Percentiles rank a stretch among this genome's conserved stretches.
Conservation (phyloP, 352 stramenopile genomes). For the Blastocystis sp. region DNA sequence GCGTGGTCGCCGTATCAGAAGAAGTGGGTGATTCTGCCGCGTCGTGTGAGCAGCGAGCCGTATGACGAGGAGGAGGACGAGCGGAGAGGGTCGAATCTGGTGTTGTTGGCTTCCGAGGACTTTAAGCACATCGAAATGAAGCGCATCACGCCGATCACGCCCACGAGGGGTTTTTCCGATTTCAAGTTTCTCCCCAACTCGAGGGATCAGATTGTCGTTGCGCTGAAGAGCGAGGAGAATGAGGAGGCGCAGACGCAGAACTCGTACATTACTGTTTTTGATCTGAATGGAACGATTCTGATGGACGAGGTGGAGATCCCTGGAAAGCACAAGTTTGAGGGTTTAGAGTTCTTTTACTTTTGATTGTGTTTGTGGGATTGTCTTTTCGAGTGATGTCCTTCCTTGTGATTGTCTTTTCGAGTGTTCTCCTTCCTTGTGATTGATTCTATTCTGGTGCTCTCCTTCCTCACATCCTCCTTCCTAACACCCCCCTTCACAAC, state of each 20-base stretch:
- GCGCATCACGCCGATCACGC: conserved; percentile 83
- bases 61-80: conserved; percentile 96
- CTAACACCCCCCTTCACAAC: too few species aligned
- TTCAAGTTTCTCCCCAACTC: conserved; percentile 91
- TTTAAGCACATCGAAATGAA: conserved; percentile 85
- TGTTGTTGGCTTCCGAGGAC: conserved; percentile 87
- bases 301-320: conserved; percentile 88
- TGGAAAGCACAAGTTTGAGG: conserved; percentile 89
- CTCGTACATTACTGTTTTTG: conserved; percentile 90
- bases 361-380: conserved; percentile 29
- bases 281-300: conserved; percentile 86
- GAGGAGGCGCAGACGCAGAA: conserved; percentile 80
- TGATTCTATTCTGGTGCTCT: too few species aligned
- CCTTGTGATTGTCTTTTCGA: not conserved
- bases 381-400: not conserved
- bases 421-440: conserved; percentile 2
- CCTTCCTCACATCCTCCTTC: too few species aligned
- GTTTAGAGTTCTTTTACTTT: conserved; percentile 83
- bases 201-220: conserved; percentile 87
- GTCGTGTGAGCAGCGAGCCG: conserved; percentile 88
- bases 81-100: conserved; percentile 85
- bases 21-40: conserved; percentile 96
- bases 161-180: conserved; percentile 87
- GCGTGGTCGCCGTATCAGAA: conserved; percentile 90
- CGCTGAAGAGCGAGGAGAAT: conserved; percentile 90